Evolutionary conservation across 306 rosid species (phyloP), one percentile per base, ranked within the genome.

Genomic region (Heteromeles arbutifolia): DNA sequence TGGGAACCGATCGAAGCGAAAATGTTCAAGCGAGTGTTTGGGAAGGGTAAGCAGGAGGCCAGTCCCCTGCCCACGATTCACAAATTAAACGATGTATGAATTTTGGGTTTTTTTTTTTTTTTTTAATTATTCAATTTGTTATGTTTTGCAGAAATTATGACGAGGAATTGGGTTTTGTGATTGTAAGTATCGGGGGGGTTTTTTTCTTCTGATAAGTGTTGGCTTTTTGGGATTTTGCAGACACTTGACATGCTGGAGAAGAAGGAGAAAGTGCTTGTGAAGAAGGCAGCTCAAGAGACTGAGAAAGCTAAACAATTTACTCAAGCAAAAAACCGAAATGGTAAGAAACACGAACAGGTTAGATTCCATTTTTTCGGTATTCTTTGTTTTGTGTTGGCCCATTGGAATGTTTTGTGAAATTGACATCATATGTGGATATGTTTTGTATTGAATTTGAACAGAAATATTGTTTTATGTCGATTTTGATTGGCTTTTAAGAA

Each of bases 171-270:
- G 18, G 34, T 22, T 24, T 57, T 25, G n/a, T 14, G 37, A 62
- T 26, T 28, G 8, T 62, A 26, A 17, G 6, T 61, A 5, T 61
- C 5, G 6, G n/a, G 63, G 66, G 31, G 6, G 1, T 57, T 37
- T 25, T 63, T 15, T 6, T 17, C 18, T 17, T 63, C n/a, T 31
- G 10, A 31, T n/a, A 11, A 64, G 21, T 37, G 34, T 8, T 31
- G 13, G 2, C 2, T 17, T 64, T 64, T 64, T 3, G 44, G 24
- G 43, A 65, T 80, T 50, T 37, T 83, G 73, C 83, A 96, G 99
- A 96, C 99, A 13, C 98, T 96, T 63, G 99, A 96, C 79, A 92
- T 96, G 99, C 88, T 96, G 24, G 99, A 96, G 91, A 96, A 96
- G 83, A 96, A 96, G 90, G 99, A 96, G 88, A 96, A 92, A 65